phyloP scores from a whole-genome alignment of 208 protist species.

The Acanthamoeba lenticulata region DNA sequence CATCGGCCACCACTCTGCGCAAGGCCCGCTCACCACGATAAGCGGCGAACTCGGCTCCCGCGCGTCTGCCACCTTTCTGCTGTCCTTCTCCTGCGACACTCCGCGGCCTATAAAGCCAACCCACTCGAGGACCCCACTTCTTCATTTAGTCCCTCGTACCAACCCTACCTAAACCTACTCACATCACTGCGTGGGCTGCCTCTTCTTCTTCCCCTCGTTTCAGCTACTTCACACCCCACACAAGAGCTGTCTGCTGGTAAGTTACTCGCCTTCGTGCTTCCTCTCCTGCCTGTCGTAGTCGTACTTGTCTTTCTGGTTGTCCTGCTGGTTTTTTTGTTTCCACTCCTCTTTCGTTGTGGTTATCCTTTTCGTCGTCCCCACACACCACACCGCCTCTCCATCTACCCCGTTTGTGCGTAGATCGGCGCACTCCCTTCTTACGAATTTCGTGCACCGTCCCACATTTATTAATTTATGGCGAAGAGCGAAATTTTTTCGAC shows the following conservation, averaged over 20 bases:
- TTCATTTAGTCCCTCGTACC: neutral
- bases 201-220: neutral
- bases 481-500: too few relatives aligned
- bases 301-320: neutral
- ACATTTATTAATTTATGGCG: too few relatives aligned
- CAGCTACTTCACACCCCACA: neutral
- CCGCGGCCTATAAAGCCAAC: neutral
- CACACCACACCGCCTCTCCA: too few relatives aligned
- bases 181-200: neutral
- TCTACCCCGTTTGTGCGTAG: too few relatives aligned
- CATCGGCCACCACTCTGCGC: neutral
- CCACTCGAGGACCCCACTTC: neutral
- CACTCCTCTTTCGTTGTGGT: too few relatives aligned
- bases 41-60: neutral
- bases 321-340: neutral
- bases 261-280: too few relatives aligned
- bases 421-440: too few relatives aligned
- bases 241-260: neutral
- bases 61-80: neutral
- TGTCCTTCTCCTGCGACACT: neutral
- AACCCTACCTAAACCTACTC: neutral
- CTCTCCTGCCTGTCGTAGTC: neutral
- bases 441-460: too few relatives aligned
- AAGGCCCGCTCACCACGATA: too few relatives aligned
- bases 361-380: too few relatives aligned